Evolutionary conservation across 1,284 basidiomycete genomes (phyloP).

Genomic region (Pyrrhoderma noxium): DNA sequence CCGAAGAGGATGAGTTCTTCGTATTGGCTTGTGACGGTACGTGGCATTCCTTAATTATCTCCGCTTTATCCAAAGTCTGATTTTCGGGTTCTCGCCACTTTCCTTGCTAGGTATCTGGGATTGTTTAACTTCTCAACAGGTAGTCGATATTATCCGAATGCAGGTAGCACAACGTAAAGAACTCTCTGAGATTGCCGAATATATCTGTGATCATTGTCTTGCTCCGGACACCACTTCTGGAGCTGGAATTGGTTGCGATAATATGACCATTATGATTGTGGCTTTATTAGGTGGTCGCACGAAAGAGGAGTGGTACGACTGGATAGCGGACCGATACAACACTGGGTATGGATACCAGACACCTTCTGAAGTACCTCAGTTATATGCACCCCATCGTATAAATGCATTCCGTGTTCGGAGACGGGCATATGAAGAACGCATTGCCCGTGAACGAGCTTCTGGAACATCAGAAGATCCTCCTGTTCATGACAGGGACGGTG

Average conservation of each 20-base stretch:
- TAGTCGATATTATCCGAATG: conserved; percentile 83
- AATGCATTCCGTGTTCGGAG: conserved; percentile 50
- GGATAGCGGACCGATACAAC: conserved; percentile 84
- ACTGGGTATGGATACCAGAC: conserved; percentile 66
- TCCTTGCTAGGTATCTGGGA: conserved; percentile 88
- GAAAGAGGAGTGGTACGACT: conserved; percentile 88
- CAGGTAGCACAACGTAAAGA: conserved; percentile 78
- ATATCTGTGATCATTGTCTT: conserved; percentile 89
- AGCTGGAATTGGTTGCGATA: conserved; percentile 94
- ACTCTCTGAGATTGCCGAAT: conserved; percentile 79
- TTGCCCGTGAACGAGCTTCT: conserved; percentile 34
- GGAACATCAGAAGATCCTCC: conserved; percentile 1
- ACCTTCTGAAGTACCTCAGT: conserved; percentile 56
- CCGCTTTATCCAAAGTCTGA: not conserved
- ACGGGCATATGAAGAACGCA: conserved; percentile 47
- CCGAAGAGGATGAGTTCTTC: conserved; percentile 92
- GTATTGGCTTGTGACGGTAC: conserved; percentile 94
- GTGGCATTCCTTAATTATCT: conserved; percentile 23
- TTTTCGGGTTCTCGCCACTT: conserved; percentile 5
- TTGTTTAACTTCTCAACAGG: conserved; percentile 90
- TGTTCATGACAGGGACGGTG: not conserved
- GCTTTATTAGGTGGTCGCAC: conserved; percentile 84
- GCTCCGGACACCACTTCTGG: conserved; percentile 89
- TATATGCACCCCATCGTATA: conserved; percentile 58
- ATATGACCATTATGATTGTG: conserved; percentile 96